Base-by-base conservation (phyloP, 768 basidiomycete genomes). In the Tulasnella sp. region DNA sequence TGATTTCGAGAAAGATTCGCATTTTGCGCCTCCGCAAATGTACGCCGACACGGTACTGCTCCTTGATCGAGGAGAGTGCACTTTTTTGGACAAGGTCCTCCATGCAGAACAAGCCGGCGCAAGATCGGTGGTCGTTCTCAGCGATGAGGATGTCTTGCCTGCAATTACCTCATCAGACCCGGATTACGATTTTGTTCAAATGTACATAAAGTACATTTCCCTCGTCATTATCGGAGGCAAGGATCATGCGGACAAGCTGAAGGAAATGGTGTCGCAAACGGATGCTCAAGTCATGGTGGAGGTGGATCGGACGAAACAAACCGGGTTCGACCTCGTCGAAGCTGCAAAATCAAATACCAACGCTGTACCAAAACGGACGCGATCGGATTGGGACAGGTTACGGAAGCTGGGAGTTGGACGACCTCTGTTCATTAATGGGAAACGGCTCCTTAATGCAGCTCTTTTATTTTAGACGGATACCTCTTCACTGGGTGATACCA, bases 371-470 rank as follows among this genome's bases (percentile, higher is more conserved):
- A 78, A n/a, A 58, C 74, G 71, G 77, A 76, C 52, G 79, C 74
- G 78, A 79, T 68, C 80, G 80, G 39, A 79, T 77, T 64, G 79
- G 83, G 78, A 77, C 78, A 75, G 79, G 76, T 36, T 74, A 76
- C 77, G 79, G 79, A 76, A 79, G 68, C 76, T 79, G 77, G 58
- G 38, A 34, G 31, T 68, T 15, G 39, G 45, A 67, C 31, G 77
- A 68, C 64, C 73, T 19, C 82, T 94, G 81, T 91, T 91, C 85
- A 85, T 94, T 81, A 93, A 92, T 79, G 91, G 91, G 37, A 89
- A 90, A 82, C 88, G 92, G 71, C 82, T 94, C 80, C 82, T 91
- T 76, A 94, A 94, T 83, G 92, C 93, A 79, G 87, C 89, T 80
- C 81, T 94, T 81, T 81, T 91, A 81, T 81, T 89, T 79, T 92